These are phyloP conservation scores for Carex scoparia DNA, from an alignment of 176 grass and related monocot genomes.

Conservation along the genomic window DNA sequence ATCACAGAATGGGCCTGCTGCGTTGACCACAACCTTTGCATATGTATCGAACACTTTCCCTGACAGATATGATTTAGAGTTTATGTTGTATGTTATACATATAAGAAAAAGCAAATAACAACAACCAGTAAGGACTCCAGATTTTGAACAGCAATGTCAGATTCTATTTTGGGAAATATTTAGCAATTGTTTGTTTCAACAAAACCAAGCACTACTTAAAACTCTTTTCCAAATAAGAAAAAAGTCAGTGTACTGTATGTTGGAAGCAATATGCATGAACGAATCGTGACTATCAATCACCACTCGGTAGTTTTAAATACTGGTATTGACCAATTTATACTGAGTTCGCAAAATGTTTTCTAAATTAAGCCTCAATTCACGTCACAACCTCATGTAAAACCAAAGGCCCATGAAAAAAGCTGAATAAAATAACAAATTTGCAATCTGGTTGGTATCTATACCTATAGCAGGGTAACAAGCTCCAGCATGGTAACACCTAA, in stretches of 20 bases:
- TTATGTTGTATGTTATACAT: slow-evolving; percentile 20
- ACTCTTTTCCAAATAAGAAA: background rate
- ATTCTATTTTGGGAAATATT: background rate
- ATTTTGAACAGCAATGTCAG: background rate
- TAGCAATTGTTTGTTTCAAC: background rate
- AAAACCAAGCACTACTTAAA: background rate
- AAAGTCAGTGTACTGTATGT: background rate
- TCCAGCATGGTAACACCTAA: slow-evolving; percentile 2
- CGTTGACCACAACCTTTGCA: slow-evolving; percentile 79
- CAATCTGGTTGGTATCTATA: background rate
- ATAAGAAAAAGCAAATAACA: background rate
- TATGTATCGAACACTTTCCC: slow-evolving; percentile 77
- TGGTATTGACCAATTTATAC: background rate
- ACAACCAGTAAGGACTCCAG: background rate
- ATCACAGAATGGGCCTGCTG: slow-evolving; percentile 88
- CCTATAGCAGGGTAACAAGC: slow-evolving; percentile 3
- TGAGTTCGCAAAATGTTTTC: background rate
- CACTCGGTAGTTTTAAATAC: background rate
- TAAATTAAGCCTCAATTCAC: slow-evolving; percentile 21
- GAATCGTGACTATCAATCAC: background rate
- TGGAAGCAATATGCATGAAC: background rate
- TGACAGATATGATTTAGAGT: slow-evolving; percentile 28
- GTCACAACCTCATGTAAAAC: background rate
- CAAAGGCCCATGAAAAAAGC: background rate
- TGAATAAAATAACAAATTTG: background rate